A percentile compares a stretch with the other conserved stretches of the same genome.
phyloP scores from a whole-genome alignment of 768 basidiomycete genomes.

The Dictyophora rubrovolvata region DNA sequence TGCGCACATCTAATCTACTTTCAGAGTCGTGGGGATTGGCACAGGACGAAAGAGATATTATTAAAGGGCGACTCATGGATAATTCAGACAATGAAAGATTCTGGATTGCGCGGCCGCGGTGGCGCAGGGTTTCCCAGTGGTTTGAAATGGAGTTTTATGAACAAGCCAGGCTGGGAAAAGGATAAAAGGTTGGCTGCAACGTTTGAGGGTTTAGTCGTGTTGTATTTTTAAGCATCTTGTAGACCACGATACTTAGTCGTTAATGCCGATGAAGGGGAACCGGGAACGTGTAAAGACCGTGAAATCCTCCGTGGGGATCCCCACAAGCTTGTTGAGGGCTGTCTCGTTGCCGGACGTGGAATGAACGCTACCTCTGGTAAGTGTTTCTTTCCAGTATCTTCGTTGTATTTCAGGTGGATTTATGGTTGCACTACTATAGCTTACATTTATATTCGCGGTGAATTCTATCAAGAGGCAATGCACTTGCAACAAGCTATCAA shows the following conservation, averaged over 20 bases:
- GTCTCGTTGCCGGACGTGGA: slow-evolving; percentile 88
- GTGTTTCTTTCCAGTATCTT: background rate
- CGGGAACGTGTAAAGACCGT: slow-evolving; percentile 97
- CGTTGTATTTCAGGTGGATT: slow-evolving; percentile 7
- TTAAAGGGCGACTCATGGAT: slow-evolving; percentile 96
- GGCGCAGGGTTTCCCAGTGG: slow-evolving; percentile 97
- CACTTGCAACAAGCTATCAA: slow-evolving; percentile 93
- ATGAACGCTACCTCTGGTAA: slow-evolving; percentile 84
- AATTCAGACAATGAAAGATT: slow-evolving; percentile 92
- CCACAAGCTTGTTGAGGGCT: slow-evolving; percentile 96
- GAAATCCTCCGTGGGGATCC: slow-evolving; percentile 97
- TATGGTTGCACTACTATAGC: slow-evolving; percentile 29
- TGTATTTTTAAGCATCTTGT: background rate
- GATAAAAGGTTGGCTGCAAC: slow-evolving; percentile 55
- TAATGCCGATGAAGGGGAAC: slow-evolving; percentile 98
- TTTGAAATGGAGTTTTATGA: slow-evolving; percentile 98
- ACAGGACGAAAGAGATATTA: slow-evolving; percentile 92
- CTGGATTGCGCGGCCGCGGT: slow-evolving; percentile 89
- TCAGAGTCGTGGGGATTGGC: slow-evolving; percentile 94
- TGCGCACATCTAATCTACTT: slow-evolving; percentile 1
- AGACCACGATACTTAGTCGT: slow-evolving; percentile 95
- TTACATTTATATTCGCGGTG: slow-evolving; percentile 99
- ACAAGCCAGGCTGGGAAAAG: slow-evolving; percentile 98
- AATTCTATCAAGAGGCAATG: slow-evolving; percentile 91
- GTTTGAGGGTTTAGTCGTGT: background rate